phyloP scores from a whole-genome alignment of 441 rosid genomes.

The Rhodomyrtus psidioides region DNA sequence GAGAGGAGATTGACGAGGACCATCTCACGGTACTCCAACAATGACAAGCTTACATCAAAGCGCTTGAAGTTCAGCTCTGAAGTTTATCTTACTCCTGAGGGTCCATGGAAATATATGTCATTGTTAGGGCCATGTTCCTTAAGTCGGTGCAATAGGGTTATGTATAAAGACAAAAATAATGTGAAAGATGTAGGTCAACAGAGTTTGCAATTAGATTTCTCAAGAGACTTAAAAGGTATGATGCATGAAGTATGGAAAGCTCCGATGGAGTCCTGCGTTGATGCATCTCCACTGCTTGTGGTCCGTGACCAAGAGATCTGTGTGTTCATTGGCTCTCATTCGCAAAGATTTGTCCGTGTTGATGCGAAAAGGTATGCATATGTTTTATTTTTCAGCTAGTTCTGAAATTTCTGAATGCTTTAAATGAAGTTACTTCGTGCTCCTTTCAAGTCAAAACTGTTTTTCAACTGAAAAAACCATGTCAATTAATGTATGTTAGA shows the following conservation, averaged over 20 bases:
- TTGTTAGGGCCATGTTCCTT: slow-evolving; percentile 40
- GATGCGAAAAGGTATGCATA: slow-evolving; percentile 61
- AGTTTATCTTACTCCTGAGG: slow-evolving; percentile 7
- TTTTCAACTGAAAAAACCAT: neutral
- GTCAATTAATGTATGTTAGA: neutral
- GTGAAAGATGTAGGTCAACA: slow-evolving; percentile 16
- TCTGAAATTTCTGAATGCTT: neutral
- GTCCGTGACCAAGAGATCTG: slow-evolving; percentile 44
- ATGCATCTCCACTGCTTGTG: slow-evolving; percentile 83
- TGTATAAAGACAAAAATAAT: slow-evolving; percentile 20
- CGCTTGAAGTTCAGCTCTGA: slow-evolving; percentile 36
- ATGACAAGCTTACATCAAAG: slow-evolving; percentile 28
- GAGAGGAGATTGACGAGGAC: slow-evolving; percentile 13
- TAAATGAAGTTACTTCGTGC: neutral
- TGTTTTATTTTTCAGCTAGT: neutral
- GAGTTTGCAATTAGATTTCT: slow-evolving; percentile 31
- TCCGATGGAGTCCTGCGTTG: slow-evolving; percentile 86
- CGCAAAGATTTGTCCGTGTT: slow-evolving; percentile 55
- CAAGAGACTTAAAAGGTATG: slow-evolving; percentile 29
- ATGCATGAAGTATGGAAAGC: slow-evolving; percentile 74
- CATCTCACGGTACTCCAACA: slow-evolving; percentile 8
- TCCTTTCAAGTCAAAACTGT: neutral
- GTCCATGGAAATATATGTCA: slow-evolving; percentile 33
- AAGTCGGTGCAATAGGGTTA: slow-evolving; percentile 69
- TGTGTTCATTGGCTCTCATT: slow-evolving; percentile 89